These are phyloP conservation scores for Diaporthe australafricana DNA, from an alignment of 2,329 filamentous ascomycete genomes.

Conservation along the genomic window DNA sequence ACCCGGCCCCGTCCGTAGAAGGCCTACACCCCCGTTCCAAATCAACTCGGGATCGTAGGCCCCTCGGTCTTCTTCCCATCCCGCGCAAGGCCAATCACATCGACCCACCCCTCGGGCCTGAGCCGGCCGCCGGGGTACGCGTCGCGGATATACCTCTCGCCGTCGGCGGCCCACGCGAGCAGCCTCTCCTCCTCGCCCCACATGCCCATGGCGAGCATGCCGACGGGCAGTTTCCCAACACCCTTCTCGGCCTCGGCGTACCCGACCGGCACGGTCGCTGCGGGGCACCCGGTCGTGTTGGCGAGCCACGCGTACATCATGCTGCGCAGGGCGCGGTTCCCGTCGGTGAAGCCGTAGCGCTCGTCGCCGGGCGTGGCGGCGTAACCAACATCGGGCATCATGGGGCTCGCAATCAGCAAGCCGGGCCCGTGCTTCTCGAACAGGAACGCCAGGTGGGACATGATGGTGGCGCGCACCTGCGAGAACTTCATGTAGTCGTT, in stretches of 20 bases:
- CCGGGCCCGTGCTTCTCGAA: constrained; percentile 76
- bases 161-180: constrained; percentile 68
- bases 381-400: constrained; percentile 82
- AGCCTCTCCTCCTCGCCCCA: constrained; percentile 76
- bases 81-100: constrained; percentile 60
- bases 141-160: constrained; percentile 66
- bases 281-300: constrained; percentile 84
- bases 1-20: not conserved
- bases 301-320: constrained; percentile 91
- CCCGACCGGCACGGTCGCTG: constrained; percentile 79
- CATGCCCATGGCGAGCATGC: constrained; percentile 73
- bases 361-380: constrained; percentile 68
- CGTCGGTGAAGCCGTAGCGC: constrained; percentile 80
- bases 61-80: constrained; percentile 36
- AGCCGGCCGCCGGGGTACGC: constrained; percentile 60
- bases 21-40: not conserved
- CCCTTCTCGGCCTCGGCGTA: constrained; percentile 71
- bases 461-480: constrained; percentile 79
- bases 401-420: constrained; percentile 83
- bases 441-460: constrained; percentile 80
- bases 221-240: constrained; percentile 69
- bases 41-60: not conserved
- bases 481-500: constrained; percentile 80
- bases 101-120: constrained; percentile 67
- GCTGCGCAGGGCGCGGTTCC: constrained; percentile 76